A percentile compares a stretch with the other conserved stretches of the same genome.
These are phyloP conservation scores for Podospora australis DNA, from an alignment of 495 filamentous ascomycete genomes.

Conservation along the genomic window DNA sequence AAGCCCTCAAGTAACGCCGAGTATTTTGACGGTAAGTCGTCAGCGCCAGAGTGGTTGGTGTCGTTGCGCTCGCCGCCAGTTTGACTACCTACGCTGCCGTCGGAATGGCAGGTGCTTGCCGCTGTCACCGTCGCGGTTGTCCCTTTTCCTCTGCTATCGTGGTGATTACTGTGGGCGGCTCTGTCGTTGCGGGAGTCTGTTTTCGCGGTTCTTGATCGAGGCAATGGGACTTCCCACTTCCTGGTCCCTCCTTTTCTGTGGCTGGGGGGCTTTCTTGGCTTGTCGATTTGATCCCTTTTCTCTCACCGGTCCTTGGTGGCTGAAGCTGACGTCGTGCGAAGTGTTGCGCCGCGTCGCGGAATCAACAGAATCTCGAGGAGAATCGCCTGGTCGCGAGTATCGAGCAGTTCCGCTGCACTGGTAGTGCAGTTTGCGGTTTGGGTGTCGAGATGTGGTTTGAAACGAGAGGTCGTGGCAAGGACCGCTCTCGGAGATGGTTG, in stretches of 20 bases:
- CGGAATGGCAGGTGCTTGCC: constrained; percentile 2
- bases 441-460: constrained; percentile 25
- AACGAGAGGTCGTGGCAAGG: constrained; percentile 25
- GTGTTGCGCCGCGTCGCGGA: not conserved
- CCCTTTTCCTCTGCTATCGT: not conserved
- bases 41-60: constrained; percentile 5
- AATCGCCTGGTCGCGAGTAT: not conserved
- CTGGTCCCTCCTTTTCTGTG: not conserved
- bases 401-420: not conserved
- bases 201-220: no score
- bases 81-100: not conserved
- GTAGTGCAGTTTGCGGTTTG: constrained; percentile 4
- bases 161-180: no score
- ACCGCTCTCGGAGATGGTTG: constrained; percentile 30
- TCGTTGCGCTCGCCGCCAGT: constrained; percentile 5
- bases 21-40: constrained; percentile 2
- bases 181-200: no score
- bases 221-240: no score
- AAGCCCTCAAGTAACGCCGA: not conserved
- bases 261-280: not conserved
- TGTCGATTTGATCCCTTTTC: not conserved
- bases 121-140: not conserved
- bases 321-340: not conserved
- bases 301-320: not conserved
- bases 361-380: not conserved